Percentiles rank a stretch among this genome's conserved stretches.
Conservation (phyloP, 192 early-diverging fungal genomes). For the Coemansia sp. region DNA sequence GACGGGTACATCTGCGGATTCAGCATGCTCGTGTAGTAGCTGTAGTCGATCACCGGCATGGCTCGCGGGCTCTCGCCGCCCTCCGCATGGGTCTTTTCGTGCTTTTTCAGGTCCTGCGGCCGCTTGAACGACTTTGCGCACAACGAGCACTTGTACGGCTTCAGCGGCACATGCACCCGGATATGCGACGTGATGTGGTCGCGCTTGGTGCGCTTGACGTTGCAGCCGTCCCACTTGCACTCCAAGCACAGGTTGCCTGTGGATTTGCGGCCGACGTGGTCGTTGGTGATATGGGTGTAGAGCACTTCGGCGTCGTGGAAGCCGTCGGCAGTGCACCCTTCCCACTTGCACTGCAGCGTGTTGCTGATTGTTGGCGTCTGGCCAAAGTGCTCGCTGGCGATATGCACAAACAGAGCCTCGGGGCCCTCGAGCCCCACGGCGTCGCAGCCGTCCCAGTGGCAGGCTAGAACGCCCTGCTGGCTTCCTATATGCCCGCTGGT, state of each 20-base stretch:
- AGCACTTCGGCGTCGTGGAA: constrained; percentile 81
- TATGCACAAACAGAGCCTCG: constrained; percentile 16
- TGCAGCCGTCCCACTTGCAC: constrained; percentile 88
- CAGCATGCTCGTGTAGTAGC: constrained; percentile 21
- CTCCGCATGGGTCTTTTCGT: constrained; percentile 77
- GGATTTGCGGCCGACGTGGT: constrained; percentile 88
- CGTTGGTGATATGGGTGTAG: constrained; percentile 81
- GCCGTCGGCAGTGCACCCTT: constrained; percentile 20
- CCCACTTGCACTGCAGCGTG: constrained; percentile 39
- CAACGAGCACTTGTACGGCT: constrained; percentile 82
- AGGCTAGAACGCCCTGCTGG: not conserved
- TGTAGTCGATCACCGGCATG: constrained; percentile 31
- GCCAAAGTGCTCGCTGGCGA: constrained; percentile 21
- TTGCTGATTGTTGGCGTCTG: not conserved
- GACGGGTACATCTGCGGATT: constrained; percentile 19
- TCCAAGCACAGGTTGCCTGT: constrained; percentile 82
- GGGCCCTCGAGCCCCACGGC: constrained; percentile 3
- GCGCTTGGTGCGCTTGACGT: constrained; percentile 70
- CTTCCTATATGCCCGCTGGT: constrained; percentile 72
- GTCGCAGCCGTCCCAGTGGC: constrained; percentile 12
- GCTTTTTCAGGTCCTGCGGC: constrained; percentile 95
- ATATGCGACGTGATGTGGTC: constrained; percentile 99
- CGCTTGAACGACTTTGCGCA: constrained; percentile 88
- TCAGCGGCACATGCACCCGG: constrained; percentile 87
- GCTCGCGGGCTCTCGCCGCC: constrained; percentile 17